Conservation (phyloP, 2,329 filamentous ascomycete genomes). For the Colletotrichum eremochloae region DNA sequence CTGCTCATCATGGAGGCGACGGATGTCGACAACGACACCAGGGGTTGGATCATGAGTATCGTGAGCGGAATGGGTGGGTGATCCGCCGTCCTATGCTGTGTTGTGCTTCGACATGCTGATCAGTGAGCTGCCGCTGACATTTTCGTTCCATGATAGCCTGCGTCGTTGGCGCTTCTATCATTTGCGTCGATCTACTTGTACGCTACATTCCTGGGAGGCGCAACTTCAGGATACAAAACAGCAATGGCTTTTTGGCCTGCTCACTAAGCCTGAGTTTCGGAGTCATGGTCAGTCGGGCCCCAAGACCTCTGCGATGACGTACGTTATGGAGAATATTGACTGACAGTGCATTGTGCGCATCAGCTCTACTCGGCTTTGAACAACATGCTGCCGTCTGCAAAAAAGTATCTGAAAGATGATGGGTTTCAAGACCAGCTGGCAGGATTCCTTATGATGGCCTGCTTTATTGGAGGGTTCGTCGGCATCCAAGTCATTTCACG, state of each 20-base stretch:
- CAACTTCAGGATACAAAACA: slow-evolving; percentile 89
- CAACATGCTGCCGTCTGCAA: slow-evolving; percentile 92
- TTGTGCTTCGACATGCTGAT: neutral
- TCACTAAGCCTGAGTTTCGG: slow-evolving; percentile 95
- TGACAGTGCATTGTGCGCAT: slow-evolving; percentile 9
- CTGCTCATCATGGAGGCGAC: slow-evolving; percentile 55
- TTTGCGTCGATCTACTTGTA: slow-evolving; percentile 86
- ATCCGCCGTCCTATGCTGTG: slow-evolving; percentile 33
- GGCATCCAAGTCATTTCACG: slow-evolving; percentile 82
- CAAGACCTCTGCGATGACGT: neutral
- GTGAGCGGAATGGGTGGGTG: slow-evolving; percentile 80
- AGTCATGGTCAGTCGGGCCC: slow-evolving; percentile 80
- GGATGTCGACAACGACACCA: slow-evolving; percentile 80
- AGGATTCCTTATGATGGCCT: slow-evolving; percentile 76
- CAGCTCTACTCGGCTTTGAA: slow-evolving; percentile 93
- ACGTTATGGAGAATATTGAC: neutral
- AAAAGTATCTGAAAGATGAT: slow-evolving; percentile 79
- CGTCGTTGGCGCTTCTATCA: slow-evolving; percentile 82
- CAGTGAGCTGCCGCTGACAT: slow-evolving; percentile 39
- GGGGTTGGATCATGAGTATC: slow-evolving; percentile 93
- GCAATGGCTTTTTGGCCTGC: slow-evolving; percentile 86
- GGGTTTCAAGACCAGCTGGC: slow-evolving; percentile 76
- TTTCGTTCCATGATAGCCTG: slow-evolving; percentile 61
- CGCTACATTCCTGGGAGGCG: slow-evolving; percentile 79
- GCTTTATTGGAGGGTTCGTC: slow-evolving; percentile 79